Evolutionary conservation across 164 flowering plant genomes (phyloP), one percentile per base, ranked within the genome.

Genomic region (Euptelea pleiosperma): DNA sequence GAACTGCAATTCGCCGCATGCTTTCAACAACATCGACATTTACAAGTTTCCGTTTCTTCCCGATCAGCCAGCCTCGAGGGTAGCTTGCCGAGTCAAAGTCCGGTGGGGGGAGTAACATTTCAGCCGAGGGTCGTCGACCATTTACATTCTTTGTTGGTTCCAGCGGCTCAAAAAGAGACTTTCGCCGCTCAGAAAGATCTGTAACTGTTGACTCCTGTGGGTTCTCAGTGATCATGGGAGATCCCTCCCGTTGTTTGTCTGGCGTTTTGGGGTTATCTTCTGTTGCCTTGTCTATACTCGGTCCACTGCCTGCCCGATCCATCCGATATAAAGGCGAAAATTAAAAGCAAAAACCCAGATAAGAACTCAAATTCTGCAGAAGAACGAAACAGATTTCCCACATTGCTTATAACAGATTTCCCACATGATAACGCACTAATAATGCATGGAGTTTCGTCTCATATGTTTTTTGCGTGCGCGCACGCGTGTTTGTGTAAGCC

Each of bases 11-110:
- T 65, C 91, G 75, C 9, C 96, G 67, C 98, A 92, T 92, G 73
- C 93, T 89, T 65, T 92, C 98, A 16, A 92, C 98, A 33, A 92
- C 96, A 66, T 92, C 96, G 18, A 87, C 95, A 69, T 92, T 92
- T 3, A 92, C 98, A 8, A 92, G 85, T 80, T 92, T 92, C 24
- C 98, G 79, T 73, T 82, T 92, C 88, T 92, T 92, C 10, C 98
- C 96, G 14, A 85, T 67, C 62, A 92, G 65, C 96, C 98, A 92
- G 19, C 96, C 96, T 48, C 60, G 65, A 0, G 98, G 98, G 56
- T 92, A 89, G 61, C 53, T 68, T 25, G 98, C 75, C 2, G 84
- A 11, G 18, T 92, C 98, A 36, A 92, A 92, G 62, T 92, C 98
- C 0, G 96, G 98, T 8, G 98, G 98, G 5, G 96, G 98, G 14